Base-by-base conservation (phyloP, 306 rosid genomes). In the Quercus gilva region DNA sequence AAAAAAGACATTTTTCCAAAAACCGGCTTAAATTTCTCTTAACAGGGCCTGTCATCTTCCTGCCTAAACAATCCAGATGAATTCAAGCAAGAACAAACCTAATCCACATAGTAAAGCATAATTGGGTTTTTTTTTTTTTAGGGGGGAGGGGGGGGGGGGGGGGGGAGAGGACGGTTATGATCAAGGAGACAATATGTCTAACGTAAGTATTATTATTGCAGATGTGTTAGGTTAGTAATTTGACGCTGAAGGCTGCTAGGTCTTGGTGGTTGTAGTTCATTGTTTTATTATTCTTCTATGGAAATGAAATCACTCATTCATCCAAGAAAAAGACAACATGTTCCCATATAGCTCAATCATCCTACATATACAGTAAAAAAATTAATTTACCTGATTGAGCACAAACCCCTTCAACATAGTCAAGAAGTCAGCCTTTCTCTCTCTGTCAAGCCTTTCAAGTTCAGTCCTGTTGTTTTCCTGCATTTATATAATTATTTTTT, bases 391-490 rank as follows among this genome's bases (percentile, higher is more conserved):
- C 99, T 96, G 99, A 86, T 85, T 91, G 65, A 85, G 91, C 56
- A 92, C 97, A 72, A 91, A 96, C 20, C 99, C 99, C 79, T 85
- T 96, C 88, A 96, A 88, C 99, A 96, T 96, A 73, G 84, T 86
- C 77, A 87, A 74, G 84, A 93, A 93, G 88, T 96, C 99, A 59
- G 81, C 83, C 21, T 88, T 87, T 85, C 90, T 90, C 88, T 94
- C 99, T 37, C 55, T 84, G 76, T 94, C 97, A 74, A 94, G 85
- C 81, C 99, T 91, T 83, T 94, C 97, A 55, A 94, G 94, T 86
- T 94, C 99, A 83, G 80, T 90, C 88, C 88, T 85, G 79, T 94
- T 94, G 85, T 94, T 92, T 81, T 94, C 99, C 99, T 94, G 89
- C 88, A 82, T 77, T 73, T 67, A 52, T 79, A 63, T 73, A 78